A percentile compares a stretch with the other conserved stretches of the same genome.
Evolutionary conservation across 1,284 basidiomycete genomes (phyloP).

Genomic region (Hypsizygus ulmarius): DNA sequence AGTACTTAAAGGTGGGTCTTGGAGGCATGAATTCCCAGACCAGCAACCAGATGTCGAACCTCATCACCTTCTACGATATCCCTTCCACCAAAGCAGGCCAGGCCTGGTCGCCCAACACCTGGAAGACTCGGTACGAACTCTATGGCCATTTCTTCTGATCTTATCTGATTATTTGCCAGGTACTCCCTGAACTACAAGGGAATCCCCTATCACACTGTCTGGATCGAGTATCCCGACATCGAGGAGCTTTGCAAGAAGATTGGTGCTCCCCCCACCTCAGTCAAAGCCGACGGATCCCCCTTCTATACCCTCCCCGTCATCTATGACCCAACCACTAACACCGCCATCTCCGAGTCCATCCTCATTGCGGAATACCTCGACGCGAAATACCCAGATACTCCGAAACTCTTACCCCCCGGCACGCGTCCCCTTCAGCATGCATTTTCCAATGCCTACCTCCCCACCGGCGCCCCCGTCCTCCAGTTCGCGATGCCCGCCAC

Average conservation of each 20-base stretch:
- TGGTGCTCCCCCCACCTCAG: conserved; percentile 28
- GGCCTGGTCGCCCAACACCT: conserved; percentile 15
- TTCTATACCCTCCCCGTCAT: conserved; percentile 35
- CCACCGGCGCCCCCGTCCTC: conserved; percentile 15
- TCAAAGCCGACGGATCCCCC: conserved; percentile 24
- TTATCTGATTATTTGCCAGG: conserved; percentile 11
- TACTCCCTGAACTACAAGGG: conserved; percentile 36
- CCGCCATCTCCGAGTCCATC: conserved; percentile 33
- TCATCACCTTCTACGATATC: conserved; percentile 18
- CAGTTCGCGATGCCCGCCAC: conserved; percentile 25
- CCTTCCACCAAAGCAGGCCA: conserved; percentile 4
- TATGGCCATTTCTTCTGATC: neutral
- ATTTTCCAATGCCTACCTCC: conserved; percentile 1
- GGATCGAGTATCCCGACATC: conserved; percentile 37
- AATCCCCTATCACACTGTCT: conserved; percentile 33
- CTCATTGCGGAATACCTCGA: conserved; percentile 42
- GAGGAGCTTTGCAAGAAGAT: conserved; percentile 26
- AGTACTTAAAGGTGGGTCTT: neutral
- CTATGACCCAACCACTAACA: conserved; percentile 27
- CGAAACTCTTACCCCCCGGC: conserved; percentile 26
- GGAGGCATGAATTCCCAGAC: neutral
- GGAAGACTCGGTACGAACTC: conserved; percentile 10
- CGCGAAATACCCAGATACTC: conserved; percentile 37
- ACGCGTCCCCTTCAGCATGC: conserved; percentile 24
- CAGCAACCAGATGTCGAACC: conserved; percentile 7